Evolutionary conservation across 768 basidiomycete species (phyloP), one percentile per base, ranked within the genome.

Genomic region (Tulasnella sp.): DNA sequence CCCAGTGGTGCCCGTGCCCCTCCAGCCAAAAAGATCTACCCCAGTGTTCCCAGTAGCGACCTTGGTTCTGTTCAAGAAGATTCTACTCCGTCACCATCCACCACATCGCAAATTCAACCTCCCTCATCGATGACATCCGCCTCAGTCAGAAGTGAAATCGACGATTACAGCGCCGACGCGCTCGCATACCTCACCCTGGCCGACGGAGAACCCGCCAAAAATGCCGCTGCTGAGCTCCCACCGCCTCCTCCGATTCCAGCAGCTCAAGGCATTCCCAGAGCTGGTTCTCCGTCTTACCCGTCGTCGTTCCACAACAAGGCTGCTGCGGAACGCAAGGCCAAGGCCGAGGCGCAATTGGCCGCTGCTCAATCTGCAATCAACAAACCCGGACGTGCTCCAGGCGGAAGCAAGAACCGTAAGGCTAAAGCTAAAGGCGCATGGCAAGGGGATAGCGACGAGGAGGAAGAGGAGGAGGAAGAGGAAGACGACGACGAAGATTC

Each of bases 281-380:
- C 77, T 77, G 73, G 77, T 82, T 24, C 54, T 78, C 79, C 81
- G 12, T 77, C 86, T 1, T 93, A 90, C 86, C 92, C 91, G 77
- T 97, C 96, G 0, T 96, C 97, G 4, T 98, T 98, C 84, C 93
- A 93, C 1, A 94, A 93, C 24, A 93, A 90, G 83, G 91, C 93
- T 82, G 96, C 96, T 54, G 91, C 91, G 31, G 93, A 98, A 84
- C 90, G 97, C 77, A 93, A 94, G 83, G 93, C 94, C 11, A 94
- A 93, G 84, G 89, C 90, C 20, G 92, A 97, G 84, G 95, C 93
- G 16, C 93, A 94, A 82, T 93, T 95, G 84, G 93, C 91, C 72
- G 95, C 94, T 0, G 90, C 93, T 44, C 91, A 95, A 64, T 93
- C 93, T 58, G 95, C 94, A 16, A 90, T 88, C 69, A 91, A 92